A percentile compares a stretch with the other conserved stretches of the same genome.
Conservation (phyloP, 2,329 filamentous ascomycete species). For the Colletotrichum lini region DNA sequence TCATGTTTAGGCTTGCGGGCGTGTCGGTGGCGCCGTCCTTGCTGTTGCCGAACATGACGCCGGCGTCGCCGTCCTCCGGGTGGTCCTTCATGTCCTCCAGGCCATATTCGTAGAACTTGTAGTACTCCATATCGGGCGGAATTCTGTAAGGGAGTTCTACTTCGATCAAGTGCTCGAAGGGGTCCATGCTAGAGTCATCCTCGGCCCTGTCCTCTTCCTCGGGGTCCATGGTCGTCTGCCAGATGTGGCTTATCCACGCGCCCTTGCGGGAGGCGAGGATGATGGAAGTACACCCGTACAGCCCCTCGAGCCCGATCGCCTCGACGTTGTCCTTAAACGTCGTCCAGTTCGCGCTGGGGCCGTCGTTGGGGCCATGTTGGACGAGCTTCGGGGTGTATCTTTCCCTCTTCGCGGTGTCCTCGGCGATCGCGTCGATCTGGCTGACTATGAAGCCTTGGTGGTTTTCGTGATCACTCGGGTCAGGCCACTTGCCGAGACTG, state of each 20-base stretch:
- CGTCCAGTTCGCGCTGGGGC: not conserved
- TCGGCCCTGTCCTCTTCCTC: no score
- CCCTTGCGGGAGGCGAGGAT: not conserved
- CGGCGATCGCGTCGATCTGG: not conserved
- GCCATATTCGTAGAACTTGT: not conserved
- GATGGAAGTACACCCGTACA: not conserved
- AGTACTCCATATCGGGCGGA: not conserved
- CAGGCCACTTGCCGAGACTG: not conserved
- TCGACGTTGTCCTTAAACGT: not conserved
- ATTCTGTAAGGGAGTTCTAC: not conserved
- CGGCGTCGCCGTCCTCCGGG: not conserved
- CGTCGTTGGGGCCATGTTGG: no score
- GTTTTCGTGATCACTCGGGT: not conserved
- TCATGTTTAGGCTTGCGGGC: not conserved
- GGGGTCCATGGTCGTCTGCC: not conserved
- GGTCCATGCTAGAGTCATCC: not conserved
- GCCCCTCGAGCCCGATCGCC: not conserved
- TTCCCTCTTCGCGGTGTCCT: fast-evolving
- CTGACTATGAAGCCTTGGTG: not conserved
- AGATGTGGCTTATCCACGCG: constrained; percentile 5
- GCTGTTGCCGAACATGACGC: not conserved
- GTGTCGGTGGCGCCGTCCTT: not conserved
- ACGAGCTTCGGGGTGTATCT: not conserved
- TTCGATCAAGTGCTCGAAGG: not conserved
- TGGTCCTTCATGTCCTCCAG: not conserved